These are phyloP conservation scores for Diaporthe citrichinensis DNA, from an alignment of 2,329 filamentous ascomycete species.

Conservation along the genomic window DNA sequence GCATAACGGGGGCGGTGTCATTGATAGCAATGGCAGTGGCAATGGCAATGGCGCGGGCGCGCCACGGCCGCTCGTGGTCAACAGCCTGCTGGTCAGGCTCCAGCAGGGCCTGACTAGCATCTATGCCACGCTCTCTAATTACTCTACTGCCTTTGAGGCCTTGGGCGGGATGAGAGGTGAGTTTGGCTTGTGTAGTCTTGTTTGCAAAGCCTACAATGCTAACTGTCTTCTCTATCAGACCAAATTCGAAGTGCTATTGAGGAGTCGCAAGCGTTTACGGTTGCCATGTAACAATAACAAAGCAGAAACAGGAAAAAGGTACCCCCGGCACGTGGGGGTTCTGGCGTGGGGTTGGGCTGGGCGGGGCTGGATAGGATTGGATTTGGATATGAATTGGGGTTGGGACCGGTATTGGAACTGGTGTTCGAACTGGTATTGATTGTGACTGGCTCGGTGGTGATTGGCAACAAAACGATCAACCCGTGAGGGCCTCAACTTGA, in stretches of 20 bases:
- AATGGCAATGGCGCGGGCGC: background rate
- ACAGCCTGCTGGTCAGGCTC: slow-evolving; percentile 56
- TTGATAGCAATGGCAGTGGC: background rate
- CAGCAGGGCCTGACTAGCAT: slow-evolving; percentile 59
- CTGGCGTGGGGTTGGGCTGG: background rate
- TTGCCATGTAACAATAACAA: slow-evolving; percentile 2
- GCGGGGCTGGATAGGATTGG: background rate
- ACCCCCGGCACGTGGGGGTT: background rate
- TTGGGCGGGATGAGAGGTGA: slow-evolving; percentile 61
- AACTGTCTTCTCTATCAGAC: slow-evolving; percentile 41
- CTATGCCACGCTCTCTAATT: slow-evolving; percentile 58
- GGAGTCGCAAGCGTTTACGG: slow-evolving; percentile 44
- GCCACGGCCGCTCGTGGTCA: slow-evolving; percentile 42
- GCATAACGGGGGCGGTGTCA: background rate
- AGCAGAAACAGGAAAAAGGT: background rate
- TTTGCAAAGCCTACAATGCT: background rate
- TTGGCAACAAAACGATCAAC: background rate
- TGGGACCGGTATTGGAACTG: background rate
- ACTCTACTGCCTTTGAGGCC: slow-evolving; percentile 60
- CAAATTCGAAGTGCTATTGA: slow-evolving; percentile 47
- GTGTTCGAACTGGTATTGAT: background rate
- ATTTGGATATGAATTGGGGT: background rate
- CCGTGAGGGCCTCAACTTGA: background rate
- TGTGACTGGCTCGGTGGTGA: background rate
- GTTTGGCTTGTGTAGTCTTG: slow-evolving; percentile 8